These are phyloP conservation scores for Cercospora beticola DNA, from an alignment of 2,329 filamentous ascomycete species.

Conservation along the genomic window DNA sequence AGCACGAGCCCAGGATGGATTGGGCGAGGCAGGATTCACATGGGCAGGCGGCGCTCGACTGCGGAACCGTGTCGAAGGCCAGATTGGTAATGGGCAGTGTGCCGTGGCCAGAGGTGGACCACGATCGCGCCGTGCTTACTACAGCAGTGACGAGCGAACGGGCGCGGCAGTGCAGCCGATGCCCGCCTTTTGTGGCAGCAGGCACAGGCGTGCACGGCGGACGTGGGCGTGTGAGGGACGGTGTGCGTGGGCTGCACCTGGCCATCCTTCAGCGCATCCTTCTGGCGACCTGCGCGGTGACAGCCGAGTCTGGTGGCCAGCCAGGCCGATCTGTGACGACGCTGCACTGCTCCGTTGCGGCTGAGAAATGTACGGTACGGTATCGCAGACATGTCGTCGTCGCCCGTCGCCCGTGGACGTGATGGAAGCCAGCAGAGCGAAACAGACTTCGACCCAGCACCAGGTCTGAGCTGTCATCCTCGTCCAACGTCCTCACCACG, in stretches of 20 bases:
- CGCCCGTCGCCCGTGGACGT: not conserved
- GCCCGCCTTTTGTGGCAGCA: not conserved
- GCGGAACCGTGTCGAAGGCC: not conserved
- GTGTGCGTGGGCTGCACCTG: not conserved
- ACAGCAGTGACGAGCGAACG: not conserved
- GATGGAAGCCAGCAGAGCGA: not conserved
- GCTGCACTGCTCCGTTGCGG: not conserved
- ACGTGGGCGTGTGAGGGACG: not conserved
- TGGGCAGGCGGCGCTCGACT: not conserved
- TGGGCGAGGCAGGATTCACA: not conserved
- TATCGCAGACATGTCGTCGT: not conserved
- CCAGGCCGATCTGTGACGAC: not conserved
- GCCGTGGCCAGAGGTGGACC: not conserved
- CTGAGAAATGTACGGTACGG: conserved; percentile 1
- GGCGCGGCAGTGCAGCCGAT: not conserved
- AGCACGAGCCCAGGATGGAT: not conserved
- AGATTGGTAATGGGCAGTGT: not conserved
- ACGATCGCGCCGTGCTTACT: not conserved
- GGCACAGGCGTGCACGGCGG: not conserved
- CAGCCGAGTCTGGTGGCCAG: not conserved
- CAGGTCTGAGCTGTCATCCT: not conserved
- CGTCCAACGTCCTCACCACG: not conserved
- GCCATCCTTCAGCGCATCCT: conserved; percentile 5
- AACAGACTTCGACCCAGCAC: not conserved
- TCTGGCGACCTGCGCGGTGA: not conserved